Evolutionary conservation across 495 filamentous ascomycete genomes (phyloP).

Genomic region (Penicillium coffeae): DNA sequence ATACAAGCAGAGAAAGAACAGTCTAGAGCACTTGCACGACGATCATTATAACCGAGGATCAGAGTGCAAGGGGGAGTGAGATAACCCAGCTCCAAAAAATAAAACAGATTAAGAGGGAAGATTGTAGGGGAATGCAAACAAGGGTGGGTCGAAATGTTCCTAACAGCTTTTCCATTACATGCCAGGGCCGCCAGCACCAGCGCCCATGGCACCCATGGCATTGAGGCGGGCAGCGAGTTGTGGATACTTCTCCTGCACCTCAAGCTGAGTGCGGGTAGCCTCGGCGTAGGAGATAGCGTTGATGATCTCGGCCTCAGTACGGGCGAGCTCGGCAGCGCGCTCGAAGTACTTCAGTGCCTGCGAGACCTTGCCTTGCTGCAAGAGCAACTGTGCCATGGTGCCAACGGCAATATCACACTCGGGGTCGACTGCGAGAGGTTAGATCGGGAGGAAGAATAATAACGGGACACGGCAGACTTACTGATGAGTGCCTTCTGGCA

Average conservation of each 20-base stretch:
- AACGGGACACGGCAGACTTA: constrained; percentile 45
- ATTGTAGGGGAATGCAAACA: constrained; percentile 1
- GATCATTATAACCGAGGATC: constrained; percentile 18
- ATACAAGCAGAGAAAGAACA: constrained; percentile 34
- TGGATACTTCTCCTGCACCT: constrained; percentile 98
- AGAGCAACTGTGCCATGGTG: constrained; percentile 97
- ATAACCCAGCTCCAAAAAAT: constrained; percentile 12
- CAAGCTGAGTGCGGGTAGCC: constrained; percentile 91
- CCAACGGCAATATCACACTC: constrained; percentile 99
- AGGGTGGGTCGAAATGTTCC: not conserved
- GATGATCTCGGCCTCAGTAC: constrained; percentile 92
- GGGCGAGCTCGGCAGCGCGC: constrained; percentile 88
- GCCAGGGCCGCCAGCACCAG: constrained; percentile 25
- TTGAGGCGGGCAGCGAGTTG: constrained; percentile 80
- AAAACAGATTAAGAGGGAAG: constrained; percentile 22
- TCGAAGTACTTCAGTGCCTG: constrained; percentile 97
- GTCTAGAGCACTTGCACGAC: constrained; percentile 6
- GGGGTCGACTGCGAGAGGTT: constrained; percentile 73
- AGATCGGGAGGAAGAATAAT: not conserved
- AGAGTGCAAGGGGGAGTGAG: constrained; percentile 14
- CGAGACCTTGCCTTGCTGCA: constrained; percentile 95
- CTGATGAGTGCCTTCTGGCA: constrained; percentile 97
- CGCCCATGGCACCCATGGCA: constrained; percentile 57
- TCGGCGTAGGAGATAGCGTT: constrained; percentile 97
- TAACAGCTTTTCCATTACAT: constrained; percentile 29